Evolutionary conservation across 1,139 yeast genomes (phyloP).

Genomic region (Debaryomyces sp.): DNA sequence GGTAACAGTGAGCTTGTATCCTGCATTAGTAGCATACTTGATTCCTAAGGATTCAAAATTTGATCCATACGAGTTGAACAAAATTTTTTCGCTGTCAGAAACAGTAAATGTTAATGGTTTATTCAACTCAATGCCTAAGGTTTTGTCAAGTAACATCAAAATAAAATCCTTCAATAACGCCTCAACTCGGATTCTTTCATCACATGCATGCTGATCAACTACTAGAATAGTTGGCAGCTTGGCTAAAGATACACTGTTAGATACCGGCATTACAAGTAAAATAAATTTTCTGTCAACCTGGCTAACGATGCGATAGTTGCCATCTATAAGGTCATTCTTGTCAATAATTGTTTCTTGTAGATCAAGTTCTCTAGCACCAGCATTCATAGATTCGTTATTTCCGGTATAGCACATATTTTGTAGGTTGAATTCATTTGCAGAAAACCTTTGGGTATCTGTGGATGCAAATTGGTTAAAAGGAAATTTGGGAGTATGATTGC

Average conservation of each 20-base stretch:
- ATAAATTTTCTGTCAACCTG: constrained; percentile 69
- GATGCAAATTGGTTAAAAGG: not conserved
- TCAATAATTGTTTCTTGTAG: not conserved
- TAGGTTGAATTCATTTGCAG: not conserved
- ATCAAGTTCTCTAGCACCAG: not conserved
- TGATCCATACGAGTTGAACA: constrained; percentile 27
- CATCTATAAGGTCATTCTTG: not conserved
- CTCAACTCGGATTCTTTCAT: constrained; percentile 68
- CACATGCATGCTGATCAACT: constrained; percentile 81
- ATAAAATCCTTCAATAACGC: constrained; percentile 35
- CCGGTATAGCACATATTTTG: not conserved
- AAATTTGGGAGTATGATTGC: not conserved
- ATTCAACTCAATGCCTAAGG: constrained; percentile 14
- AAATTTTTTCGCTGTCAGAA: constrained; percentile 27
- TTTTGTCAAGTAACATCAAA: constrained; percentile 15
- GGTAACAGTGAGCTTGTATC: constrained; percentile 21
- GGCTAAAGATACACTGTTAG: not conserved
- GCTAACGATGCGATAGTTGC: constrained; percentile 24
- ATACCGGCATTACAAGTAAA: constrained; percentile 31
- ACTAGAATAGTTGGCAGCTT: constrained; percentile 31
- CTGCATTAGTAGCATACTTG: constrained; percentile 16
- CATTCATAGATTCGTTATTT: not conserved
- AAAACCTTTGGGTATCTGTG: not conserved
- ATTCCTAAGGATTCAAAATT: constrained; percentile 44
- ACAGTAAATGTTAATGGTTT: constrained; percentile 22